Base-by-base conservation (phyloP, 306 rosid genomes). In the Lathyrus sativus region DNA sequence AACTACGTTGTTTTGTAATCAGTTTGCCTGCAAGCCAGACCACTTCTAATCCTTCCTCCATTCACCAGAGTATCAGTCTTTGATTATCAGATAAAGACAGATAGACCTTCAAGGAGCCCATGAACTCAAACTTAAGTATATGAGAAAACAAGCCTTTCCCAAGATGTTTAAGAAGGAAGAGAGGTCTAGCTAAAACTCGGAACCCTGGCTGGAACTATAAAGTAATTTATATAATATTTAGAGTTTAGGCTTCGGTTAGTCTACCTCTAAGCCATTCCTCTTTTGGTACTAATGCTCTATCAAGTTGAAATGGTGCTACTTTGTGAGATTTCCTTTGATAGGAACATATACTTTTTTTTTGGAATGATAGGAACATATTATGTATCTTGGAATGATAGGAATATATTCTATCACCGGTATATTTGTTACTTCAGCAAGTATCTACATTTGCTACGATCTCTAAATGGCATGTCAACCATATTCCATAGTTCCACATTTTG, bases 201-300 rank as follows among this genome's bases (percentile, higher is more conserved):
- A 70, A 63, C 55, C 53, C 24, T 26, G 11, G 45, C 28, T 49
- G 8, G 71, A 53, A 48, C 58, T 42, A 51, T 24, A 26, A 31
- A 37, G 45, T 31, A 15, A 61, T 61, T 50, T 15, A 42, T 43
- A 31, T 41, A 41, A 50, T 61, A 13, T 61, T 38, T 33, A 22
- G 38, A 31, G 12, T 68, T 50, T 68, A 73, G 37, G 41, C 38
- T 61, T 61, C 9, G 38, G 24, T 17, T 67, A 67, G 62, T 56
- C 28, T 8, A 8, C 51, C 50, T 35, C 68, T 33, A 38, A 37
- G 38, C 38, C 53, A 48, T 28, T 65, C 70, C 57, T 51, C 38
- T 49, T 11, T 29, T 39, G 18, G 35, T 33, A 48, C 18, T 35
- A 35, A 53, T 45, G 26, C 42, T 57, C 56, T 64, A 29, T 15